phyloP scores from a whole-genome alignment of 805 yeast species.

The Blastobotrys americana region DNA sequence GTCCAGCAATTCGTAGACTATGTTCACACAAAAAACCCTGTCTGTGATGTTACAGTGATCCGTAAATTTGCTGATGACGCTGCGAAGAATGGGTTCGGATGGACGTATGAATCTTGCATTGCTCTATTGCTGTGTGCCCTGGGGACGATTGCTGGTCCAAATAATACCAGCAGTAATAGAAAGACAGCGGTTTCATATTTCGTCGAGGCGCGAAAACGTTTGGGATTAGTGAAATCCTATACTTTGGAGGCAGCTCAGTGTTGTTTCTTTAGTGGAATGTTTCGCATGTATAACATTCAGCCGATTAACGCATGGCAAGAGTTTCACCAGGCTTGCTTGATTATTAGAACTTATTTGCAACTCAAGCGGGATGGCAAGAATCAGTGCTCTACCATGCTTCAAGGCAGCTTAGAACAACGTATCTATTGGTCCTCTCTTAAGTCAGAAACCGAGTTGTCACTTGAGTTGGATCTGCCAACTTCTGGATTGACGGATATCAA shows the following conservation, averaged over 20 bases:
- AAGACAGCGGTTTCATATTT: constrained; percentile 12
- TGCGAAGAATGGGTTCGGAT: constrained; percentile 12
- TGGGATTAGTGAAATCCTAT: constrained; percentile 11
- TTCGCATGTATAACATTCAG: constrained; percentile 15
- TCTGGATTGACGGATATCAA: constrained; percentile 15
- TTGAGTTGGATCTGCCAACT: constrained; percentile 13
- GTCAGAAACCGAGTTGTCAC: constrained; percentile 14
- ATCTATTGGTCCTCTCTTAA: constrained; percentile 18
- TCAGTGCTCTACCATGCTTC: not conserved
- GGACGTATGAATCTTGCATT: constrained; percentile 14
- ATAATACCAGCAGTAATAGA: constrained; percentile 7
- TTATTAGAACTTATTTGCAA: constrained; percentile 11
- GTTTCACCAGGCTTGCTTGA: constrained; percentile 15
- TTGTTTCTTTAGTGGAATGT: constrained; percentile 14
- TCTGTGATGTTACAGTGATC: constrained; percentile 14
- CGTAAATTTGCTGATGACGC: constrained; percentile 12
- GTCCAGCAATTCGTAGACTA: constrained; percentile 10
- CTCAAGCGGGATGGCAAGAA: constrained; percentile 4
- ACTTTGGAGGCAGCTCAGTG: constrained; percentile 15
- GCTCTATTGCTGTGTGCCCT: constrained; percentile 13
- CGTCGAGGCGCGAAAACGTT: constrained; percentile 15
- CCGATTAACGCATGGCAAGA: constrained; percentile 15
- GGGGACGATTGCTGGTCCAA: constrained; percentile 10
- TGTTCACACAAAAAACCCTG: constrained; percentile 16
- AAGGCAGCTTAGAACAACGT: constrained; percentile 12